Evolutionary conservation across 371 early-diverging fungal species (phyloP), one percentile per base, ranked within the genome.

Genomic region (Mortierella sp.): DNA sequence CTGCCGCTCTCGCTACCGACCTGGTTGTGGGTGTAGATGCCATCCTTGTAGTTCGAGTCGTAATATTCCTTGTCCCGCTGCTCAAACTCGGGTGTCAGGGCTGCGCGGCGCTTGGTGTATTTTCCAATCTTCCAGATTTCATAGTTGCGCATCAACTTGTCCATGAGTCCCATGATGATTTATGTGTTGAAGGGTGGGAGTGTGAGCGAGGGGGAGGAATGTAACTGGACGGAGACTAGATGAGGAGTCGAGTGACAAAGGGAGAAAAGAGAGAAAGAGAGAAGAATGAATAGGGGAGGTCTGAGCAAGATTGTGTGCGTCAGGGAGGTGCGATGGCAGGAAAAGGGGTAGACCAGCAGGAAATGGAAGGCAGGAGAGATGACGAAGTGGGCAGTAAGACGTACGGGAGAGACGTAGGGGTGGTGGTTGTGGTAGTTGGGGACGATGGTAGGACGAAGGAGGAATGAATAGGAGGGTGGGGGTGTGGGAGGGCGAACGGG

Each of bases 41-140:
- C 93, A 76, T 93, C 90, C 78, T 91, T 91, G 79, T 93, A 93
- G 75, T 91, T 81, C 29, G 90, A 88, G 54, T 90, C 88, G 76
- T 93, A 93, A 72, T 90, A 93, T 41, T 92, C 91, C 55, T 88
- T 83, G 82, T 93, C 92, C 85, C 88, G 90, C 70, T 91, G 92
- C 72, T 92, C 93, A 81, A 92, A 93, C 48, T 93, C 92, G 73
- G 92, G 92, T 21, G 92, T 88, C 55, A 87, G 83, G n/a, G 92
- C 88, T 35, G 90, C 83, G 75, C 93, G 88, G 79, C 93, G 91
- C 77, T 90, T 91, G 27, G 93, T 92, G 70, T 93, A 93, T 82
- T 92, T 92, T 77, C 91, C 92, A 72, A 92, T 92, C 87, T 89
- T 92, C 93, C 93, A 93, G 71, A 93, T 90, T 86, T 93, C 92